Base-by-base conservation (phyloP, 2,329 filamentous ascomycete genomes). In the Claviceps sp. region DNA sequence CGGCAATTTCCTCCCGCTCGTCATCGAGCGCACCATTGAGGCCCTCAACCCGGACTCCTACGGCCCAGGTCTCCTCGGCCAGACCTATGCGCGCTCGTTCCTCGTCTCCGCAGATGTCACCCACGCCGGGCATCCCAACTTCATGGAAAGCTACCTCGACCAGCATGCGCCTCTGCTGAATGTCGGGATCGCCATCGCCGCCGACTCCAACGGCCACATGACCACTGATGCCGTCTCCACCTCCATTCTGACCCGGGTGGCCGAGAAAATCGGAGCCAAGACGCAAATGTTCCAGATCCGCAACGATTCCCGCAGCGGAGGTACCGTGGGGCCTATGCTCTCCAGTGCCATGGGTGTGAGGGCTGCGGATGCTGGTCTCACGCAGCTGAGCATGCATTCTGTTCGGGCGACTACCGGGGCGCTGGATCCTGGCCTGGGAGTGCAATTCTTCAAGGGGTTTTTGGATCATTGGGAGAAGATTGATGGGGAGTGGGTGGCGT, bases 71-170 rank as follows among this genome's bases (percentile, higher is more conserved):
- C 59, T 93, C 6, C 65, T 95, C 52, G 83, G 84, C 48, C 85
- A 88, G 63, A 95, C 89, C 0, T 91, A 90, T 59, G 90, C 91
- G 46, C 88, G 88, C 66, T 94, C 86, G 18, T 97, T 96, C 78
- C 77, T 97, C 56, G 78, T 96, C 53, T 94, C 87, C 1, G 88
- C 88, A 24, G 93, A 98, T 64, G 93, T 98, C 52, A 93, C 84
- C 5, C 93, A 97, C 69, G 88, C 91, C 42, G 86, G 90, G 8
- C 91, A 96, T 71, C 93, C 93, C 54, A 97, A 97, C 72, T 98
- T 97, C 73, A 72, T 88, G 0, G 76, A 76, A 57, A 81, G 79
- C 30, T 97, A 97, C 70, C 82, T 96, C 18, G 78, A 86, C 52
- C 84, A 87, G 60, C 93, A 98, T 70, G 76, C 87, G 2, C 91